A percentile compares a stretch with the other conserved stretches of the same genome.
These are phyloP conservation scores for Coemansia brasiliensis DNA, from an alignment of 192 early-diverging fungal genomes.

Conservation along the genomic window DNA sequence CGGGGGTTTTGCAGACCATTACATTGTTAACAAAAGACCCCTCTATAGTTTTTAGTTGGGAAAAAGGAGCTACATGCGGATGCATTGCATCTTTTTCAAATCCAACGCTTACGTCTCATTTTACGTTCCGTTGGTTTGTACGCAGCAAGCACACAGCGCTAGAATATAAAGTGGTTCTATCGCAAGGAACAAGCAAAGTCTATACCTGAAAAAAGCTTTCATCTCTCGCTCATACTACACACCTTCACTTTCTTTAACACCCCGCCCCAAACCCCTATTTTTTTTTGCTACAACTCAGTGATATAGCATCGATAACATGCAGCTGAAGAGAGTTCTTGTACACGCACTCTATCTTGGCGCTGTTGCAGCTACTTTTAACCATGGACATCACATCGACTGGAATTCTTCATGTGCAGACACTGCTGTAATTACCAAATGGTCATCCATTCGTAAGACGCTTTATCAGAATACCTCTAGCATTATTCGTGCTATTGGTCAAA, in stretches of 20 bases:
- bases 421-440: slow-evolving; percentile 13
- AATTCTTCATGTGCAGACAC: slow-evolving; percentile 1
- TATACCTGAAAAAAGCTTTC: not conserved
- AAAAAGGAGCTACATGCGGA: no score
- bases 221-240: not conserved
- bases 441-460: not conserved
- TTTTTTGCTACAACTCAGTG: not conserved
- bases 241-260: not conserved
- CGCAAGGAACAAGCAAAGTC: not conserved
- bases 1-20: no score
- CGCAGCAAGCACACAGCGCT: not conserved
- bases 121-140: not conserved
- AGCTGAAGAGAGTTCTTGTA: slow-evolving; percentile 14
- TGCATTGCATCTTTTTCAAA: no score
- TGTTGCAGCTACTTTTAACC: slow-evolving; percentile 6
- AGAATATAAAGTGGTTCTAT: not conserved
- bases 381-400: slow-evolving; percentile 11
- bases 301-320: slow-evolving; percentile 6
- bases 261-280: not conserved
- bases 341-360: slow-evolving; percentile 13
- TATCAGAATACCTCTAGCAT: not conserved
- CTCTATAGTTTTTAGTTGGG: no score
- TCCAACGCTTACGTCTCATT: not conserved
- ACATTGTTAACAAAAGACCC: no score
- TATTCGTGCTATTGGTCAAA: not conserved